Conservation (phyloP, 148 eudicot genomes). For the Spergularia marina region DNA sequence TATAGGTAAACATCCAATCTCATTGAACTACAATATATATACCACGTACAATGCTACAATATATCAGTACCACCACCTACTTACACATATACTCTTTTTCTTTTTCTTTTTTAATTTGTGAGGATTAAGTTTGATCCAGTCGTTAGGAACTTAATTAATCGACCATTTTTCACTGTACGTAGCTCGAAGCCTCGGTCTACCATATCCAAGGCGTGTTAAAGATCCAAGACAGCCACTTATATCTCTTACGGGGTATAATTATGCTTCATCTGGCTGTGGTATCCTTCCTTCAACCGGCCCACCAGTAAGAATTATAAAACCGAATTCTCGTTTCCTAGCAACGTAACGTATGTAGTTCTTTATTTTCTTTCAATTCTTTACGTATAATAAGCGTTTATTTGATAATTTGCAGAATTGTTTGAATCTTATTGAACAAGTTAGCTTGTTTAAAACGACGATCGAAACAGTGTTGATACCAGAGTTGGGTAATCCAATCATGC, state of each 20-base stretch:
- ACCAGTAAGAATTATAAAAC: slow-evolving; percentile 18
- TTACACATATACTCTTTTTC: too few species aligned
- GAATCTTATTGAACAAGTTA: slow-evolving; percentile 44
- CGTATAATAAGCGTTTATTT: too few species aligned
- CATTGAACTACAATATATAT: too few species aligned
- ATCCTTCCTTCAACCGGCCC: slow-evolving; percentile 49
- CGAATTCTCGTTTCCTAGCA: too few species aligned
- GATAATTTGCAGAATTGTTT: slow-evolving; percentile 41
- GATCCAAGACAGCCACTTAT: neutral
- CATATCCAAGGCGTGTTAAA: neutral
- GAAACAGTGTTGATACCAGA: slow-evolving; percentile 23
- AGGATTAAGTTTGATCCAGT: too few species aligned
- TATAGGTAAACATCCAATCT: slow-evolving; percentile 33
- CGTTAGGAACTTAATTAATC: too few species aligned
- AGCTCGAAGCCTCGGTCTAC: slow-evolving; percentile 56
- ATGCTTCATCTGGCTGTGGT: slow-evolving; percentile 57
- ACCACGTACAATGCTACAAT: too few species aligned
- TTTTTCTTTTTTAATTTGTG: too few species aligned
- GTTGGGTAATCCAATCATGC: neutral
- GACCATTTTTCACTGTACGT: neutral
- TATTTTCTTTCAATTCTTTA: too few species aligned
- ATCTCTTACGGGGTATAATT: slow-evolving; percentile 45
- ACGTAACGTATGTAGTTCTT: too few species aligned
- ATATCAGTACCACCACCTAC: too few species aligned
- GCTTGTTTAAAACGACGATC: slow-evolving; percentile 35